These are phyloP conservation scores for Pseudogymnoascus sp. DNA, from an alignment of 2,329 filamentous ascomycete genomes.

Conservation along the genomic window DNA sequence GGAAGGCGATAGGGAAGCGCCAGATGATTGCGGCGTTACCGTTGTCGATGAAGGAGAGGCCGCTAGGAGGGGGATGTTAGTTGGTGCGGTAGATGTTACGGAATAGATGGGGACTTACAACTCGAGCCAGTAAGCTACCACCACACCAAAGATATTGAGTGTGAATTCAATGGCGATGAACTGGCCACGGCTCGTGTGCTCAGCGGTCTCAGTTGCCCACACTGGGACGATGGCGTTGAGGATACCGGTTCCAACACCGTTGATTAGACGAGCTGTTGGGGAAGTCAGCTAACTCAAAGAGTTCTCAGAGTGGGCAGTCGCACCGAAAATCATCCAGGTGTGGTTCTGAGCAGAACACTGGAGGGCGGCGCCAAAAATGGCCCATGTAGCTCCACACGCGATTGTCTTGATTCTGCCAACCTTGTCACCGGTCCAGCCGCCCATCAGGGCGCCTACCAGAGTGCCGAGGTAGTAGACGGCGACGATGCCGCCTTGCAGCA, in stretches of 20 bases:
- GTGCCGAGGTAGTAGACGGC: conserved; percentile 52
- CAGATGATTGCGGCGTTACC: conserved; percentile 53
- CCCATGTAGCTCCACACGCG: conserved; percentile 50
- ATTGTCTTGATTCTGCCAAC: conserved; percentile 58
- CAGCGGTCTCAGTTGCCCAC: conserved; percentile 63
- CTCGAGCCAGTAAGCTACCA: conserved; percentile 28
- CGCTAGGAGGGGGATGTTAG: conserved; percentile 30
- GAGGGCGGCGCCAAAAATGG: conserved; percentile 52
- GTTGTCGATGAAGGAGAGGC: conserved; percentile 52
- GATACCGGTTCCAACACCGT: conserved; percentile 62
- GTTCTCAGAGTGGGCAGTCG: conserved; percentile 20
- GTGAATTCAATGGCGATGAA: conserved; percentile 69
- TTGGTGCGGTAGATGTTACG: conserved; percentile 1
- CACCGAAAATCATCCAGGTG: conserved; percentile 63
- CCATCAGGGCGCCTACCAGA: conserved; percentile 54
- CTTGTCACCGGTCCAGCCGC: conserved; percentile 57
- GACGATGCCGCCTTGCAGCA: conserved; percentile 58
- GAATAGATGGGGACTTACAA: conserved; percentile 32
- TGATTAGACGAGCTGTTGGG: conserved; percentile 45
- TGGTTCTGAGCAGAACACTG: conserved; percentile 60
- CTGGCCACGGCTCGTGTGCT: conserved; percentile 59
- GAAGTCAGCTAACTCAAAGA: background rate
- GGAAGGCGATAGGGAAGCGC: conserved; percentile 64
- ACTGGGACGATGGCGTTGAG: conserved; percentile 65
- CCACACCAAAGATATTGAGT: conserved; percentile 58